These are phyloP conservation scores for Aspergillus nomiae DNA, from an alignment of 2,329 filamentous ascomycete genomes.

Conservation along the genomic window DNA sequence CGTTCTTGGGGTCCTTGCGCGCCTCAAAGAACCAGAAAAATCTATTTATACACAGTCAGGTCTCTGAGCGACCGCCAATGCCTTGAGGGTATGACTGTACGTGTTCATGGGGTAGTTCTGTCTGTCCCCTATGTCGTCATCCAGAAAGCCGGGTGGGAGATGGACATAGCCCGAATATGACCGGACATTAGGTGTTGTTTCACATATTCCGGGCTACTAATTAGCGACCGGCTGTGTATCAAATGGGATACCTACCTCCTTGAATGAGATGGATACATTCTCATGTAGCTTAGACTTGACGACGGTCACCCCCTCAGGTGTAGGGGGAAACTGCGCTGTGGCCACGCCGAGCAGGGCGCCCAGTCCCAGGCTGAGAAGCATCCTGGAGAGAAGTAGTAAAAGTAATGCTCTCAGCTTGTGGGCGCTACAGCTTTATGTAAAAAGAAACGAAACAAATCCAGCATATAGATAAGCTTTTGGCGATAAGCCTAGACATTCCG, in stretches of 20 bases:
- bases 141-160: slow-evolving; percentile 51
- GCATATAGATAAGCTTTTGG: background rate
- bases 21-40: slow-evolving; percentile 69
- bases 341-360: background rate
- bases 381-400: background rate
- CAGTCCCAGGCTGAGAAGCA: background rate
- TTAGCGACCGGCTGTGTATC: background rate
- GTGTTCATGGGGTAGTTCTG: slow-evolving; percentile 63
- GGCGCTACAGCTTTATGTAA: background rate
- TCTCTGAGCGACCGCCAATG: background rate
- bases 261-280: slow-evolving; percentile 49
- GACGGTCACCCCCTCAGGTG: slow-evolving; percentile 42
- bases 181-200: slow-evolving; percentile 58
- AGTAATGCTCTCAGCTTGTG: background rate
- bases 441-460: background rate
- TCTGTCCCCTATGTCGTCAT: slow-evolving; percentile 35
- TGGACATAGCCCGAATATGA: slow-evolving; percentile 64
- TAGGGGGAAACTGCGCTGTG: slow-evolving; percentile 38
- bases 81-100: background rate
- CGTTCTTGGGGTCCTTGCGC: slow-evolving; percentile 53
- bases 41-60: background rate
- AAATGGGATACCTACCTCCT: slow-evolving; percentile 38
- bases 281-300: slow-evolving; percentile 47
- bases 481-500: background rate
- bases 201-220: slow-evolving; percentile 53